These are phyloP conservation scores for Hemerocallis citrina DNA, from an alignment of 106 monocot species.

Conservation along the genomic window DNA sequence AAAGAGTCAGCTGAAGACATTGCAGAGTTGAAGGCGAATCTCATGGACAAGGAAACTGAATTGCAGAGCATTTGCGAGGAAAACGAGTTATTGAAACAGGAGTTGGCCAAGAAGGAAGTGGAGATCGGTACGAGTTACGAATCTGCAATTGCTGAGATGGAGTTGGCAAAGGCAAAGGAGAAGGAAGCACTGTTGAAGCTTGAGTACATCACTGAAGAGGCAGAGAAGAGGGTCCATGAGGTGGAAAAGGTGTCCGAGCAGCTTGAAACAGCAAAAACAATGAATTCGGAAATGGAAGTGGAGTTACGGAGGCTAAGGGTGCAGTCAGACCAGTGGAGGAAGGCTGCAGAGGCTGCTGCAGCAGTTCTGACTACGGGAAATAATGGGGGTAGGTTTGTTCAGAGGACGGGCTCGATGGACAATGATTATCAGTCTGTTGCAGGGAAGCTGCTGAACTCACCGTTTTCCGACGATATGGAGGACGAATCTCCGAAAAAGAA, in stretches of 20 bases:
- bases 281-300: slow-evolving; percentile 52
- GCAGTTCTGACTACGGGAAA: slow-evolving; percentile 48
- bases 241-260: slow-evolving; percentile 43
- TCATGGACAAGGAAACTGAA: slow-evolving; percentile 71
- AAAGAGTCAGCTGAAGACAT: slow-evolving; percentile 21
- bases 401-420: slow-evolving; percentile 56
- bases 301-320: slow-evolving; percentile 71
- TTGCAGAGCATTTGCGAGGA: slow-evolving; percentile 54
- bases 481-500: slow-evolving; percentile 63
- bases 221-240: slow-evolving; percentile 37
- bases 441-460: slow-evolving; percentile 53
- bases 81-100: slow-evolving; percentile 49
- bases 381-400: slow-evolving; percentile 50
- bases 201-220: slow-evolving; percentile 40
- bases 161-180: slow-evolving; percentile 58
- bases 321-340: slow-evolving; percentile 96
- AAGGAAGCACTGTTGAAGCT: slow-evolving; percentile 50
- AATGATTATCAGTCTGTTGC: slow-evolving; percentile 26
- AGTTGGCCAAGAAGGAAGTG: slow-evolving; percentile 26
- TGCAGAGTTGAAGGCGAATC: slow-evolving; percentile 44
- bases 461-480: slow-evolving; percentile 56
- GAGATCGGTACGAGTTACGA: slow-evolving; percentile 28
- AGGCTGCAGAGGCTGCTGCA: slow-evolving; percentile 93
- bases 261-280: slow-evolving; percentile 48
- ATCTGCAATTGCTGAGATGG: slow-evolving; percentile 32